Percentiles rank a stretch among this genome's conserved stretches.
These are phyloP conservation scores for Rhodocollybia butyracea DNA, from an alignment of 768 basidiomycete species.

Conservation along the genomic window DNA sequence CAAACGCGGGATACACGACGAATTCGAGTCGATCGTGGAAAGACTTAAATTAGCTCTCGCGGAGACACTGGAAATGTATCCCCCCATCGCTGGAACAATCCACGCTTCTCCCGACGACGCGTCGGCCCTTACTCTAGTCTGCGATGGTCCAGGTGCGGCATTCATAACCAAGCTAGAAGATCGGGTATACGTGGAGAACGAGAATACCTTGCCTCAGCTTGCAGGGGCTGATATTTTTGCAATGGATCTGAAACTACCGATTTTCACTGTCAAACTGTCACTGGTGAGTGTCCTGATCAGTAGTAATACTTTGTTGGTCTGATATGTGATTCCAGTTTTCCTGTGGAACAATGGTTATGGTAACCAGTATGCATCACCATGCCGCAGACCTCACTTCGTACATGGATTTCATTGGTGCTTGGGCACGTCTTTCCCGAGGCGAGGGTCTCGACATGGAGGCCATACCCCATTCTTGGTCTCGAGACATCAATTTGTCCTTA, in stretches of 20 bases:
- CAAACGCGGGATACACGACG: neutral
- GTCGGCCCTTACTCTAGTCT: neutral
- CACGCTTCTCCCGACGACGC: neutral
- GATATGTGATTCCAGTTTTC: neutral
- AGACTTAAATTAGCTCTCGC: slow-evolving; percentile 1
- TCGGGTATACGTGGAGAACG: neutral
- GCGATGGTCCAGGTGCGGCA: slow-evolving; percentile 3
- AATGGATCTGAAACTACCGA: neutral
- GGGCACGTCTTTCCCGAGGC: neutral
- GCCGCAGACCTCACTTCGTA: slow-evolving; percentile 3
- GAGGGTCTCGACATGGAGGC: neutral
- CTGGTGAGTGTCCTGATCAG: neutral
- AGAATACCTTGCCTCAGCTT: neutral
- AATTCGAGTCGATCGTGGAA: neutral
- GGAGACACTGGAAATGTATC: slow-evolving; percentile 3
- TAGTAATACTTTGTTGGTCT: neutral
- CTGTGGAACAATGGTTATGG: slow-evolving; percentile 1
- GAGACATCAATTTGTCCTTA: neutral
- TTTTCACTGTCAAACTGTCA: slow-evolving; percentile 1
- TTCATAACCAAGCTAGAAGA: neutral
- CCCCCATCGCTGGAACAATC: slow-evolving; percentile 1
- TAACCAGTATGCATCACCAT: neutral
- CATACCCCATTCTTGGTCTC: neutral
- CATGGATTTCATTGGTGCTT: slow-evolving; percentile 1
- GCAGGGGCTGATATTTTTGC: neutral